Evolutionary conservation across 2,329 filamentous ascomycete species (phyloP).

Genomic region (Colletotrichum plurivorum): DNA sequence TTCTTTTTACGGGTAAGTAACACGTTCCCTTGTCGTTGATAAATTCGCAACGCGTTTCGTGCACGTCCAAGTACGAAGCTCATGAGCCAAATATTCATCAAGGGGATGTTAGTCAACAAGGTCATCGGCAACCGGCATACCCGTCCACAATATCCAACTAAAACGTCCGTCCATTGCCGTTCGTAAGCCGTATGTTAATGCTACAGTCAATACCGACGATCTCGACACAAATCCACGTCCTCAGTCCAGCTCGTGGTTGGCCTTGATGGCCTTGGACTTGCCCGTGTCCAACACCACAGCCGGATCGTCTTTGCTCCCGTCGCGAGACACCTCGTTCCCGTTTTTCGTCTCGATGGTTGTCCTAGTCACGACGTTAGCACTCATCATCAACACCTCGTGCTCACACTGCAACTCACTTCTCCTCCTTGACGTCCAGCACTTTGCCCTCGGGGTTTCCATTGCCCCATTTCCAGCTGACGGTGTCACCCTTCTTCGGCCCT

Average conservation of each 20-base stretch:
- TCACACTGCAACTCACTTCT: conserved; percentile 50
- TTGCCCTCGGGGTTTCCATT: conserved; percentile 58
- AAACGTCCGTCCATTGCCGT: neutral
- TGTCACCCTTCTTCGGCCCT: conserved; percentile 56
- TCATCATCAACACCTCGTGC: no score
- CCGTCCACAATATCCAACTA: no score
- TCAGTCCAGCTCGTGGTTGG: conserved; percentile 55
- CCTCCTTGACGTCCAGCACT: conserved; percentile 59
- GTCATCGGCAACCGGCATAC: no score
- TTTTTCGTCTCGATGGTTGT: conserved; percentile 57
- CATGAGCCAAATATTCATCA: no score
- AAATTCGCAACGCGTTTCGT: no score
- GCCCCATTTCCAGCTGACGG: conserved; percentile 63
- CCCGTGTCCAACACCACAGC: conserved; percentile 56
- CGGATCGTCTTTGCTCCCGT: conserved; percentile 57
- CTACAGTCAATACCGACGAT: no score
- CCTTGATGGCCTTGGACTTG: conserved; percentile 59
- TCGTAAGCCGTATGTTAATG: no score
- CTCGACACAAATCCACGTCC: no score
- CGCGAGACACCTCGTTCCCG: conserved; percentile 56
- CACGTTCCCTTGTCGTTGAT: no score
- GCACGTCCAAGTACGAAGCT: no score
- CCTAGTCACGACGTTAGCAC: conserved; percentile 41
- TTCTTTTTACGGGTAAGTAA: no score
- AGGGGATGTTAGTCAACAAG: no score